Evolutionary conservation across 2,329 filamentous ascomycete species (phyloP).

Genomic region (Stachybotrys echinatus): DNA sequence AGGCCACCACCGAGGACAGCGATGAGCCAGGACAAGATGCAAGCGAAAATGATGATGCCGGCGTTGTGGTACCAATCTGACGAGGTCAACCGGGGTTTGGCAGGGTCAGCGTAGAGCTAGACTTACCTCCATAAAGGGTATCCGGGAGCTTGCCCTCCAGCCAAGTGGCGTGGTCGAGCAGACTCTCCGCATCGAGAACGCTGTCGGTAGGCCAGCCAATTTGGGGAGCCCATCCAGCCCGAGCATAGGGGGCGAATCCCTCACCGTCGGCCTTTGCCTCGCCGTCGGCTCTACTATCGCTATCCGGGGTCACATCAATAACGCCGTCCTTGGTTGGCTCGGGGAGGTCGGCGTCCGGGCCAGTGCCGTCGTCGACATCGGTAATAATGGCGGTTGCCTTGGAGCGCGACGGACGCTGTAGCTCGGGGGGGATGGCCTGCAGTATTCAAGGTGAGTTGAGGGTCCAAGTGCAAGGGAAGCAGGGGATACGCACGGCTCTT

Average conservation of each 20-base stretch:
- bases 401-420: constrained; percentile 29
- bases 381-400: constrained; percentile 69
- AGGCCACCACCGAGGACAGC: constrained; percentile 86
- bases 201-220: constrained; percentile 67
- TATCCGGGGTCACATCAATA: constrained; percentile 47
- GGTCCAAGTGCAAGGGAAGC: neutral
- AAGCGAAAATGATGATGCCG: constrained; percentile 89
- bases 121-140: constrained; percentile 78
- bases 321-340: constrained; percentile 66
- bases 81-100: constrained; percentile 4
- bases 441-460: constrained; percentile 7
- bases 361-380: constrained; percentile 69
- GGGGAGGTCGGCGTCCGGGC: constrained; percentile 71
- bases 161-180: constrained; percentile 85
- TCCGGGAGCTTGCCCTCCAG: constrained; percentile 81
- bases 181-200: constrained; percentile 53
- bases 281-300: constrained; percentile 45
- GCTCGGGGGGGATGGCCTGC: constrained; percentile 32
- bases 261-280: constrained; percentile 47
- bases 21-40: constrained; percentile 82
- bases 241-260: constrained; percentile 35
- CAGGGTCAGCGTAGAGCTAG: neutral
- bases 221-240: constrained; percentile 82
- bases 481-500: constrained; percentile 54
- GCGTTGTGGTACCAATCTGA: constrained; percentile 99